Base-by-base conservation (phyloP, 805 yeast genomes). In the Zygoascus tannicola region DNA sequence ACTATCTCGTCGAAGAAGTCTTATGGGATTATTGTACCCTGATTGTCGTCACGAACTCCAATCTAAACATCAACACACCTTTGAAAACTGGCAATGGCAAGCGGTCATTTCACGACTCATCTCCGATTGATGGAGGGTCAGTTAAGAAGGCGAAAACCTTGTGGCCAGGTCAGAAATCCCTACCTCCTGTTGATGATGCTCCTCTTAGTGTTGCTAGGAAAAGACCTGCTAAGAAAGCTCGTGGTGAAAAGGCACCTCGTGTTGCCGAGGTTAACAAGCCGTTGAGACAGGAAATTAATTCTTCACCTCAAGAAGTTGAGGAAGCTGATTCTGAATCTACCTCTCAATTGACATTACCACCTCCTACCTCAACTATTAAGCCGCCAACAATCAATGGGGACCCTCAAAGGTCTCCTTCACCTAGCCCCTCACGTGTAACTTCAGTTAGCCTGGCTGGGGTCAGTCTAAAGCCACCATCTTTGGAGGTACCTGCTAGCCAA, bases 1-100 rank as follows among this genome's bases (percentile, higher is more conserved):
- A 83, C 47, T 84, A 78, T 50, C 48, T 60, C 2, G 81, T 78
- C 0, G 71, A 71, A 7, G 85, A 82, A 52, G 79, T 83, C 4
- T 82, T 85, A 54, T 75, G 69, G 42, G 60, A 63, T 12, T 69
- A 65, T 46, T 72, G 69, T 46, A 60, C 69, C 3, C 71, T 76
- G 10, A 22, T 22, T 37, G 40, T 37, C 18, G 5, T 32, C 35
- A 14, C 40, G 14, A 26, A 26, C 30, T 26, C 30, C 12, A 26
- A 26, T 8, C 30, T 26, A 12, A 12, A 26, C 10, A 26, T 8
- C 30, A 26, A 12, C 30, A 26, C 30, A 26, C 30, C 30, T 26
- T 12, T 26, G 30, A 26, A 26, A 26, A 26, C 7, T 26, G 30
- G 30, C 7, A 7, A 12, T 8, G 30, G 30, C 7, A 26, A 26